These are phyloP conservation scores for Zygosaccharomyces sapae DNA, from an alignment of 1,139 yeast genomes.

Conservation along the genomic window DNA sequence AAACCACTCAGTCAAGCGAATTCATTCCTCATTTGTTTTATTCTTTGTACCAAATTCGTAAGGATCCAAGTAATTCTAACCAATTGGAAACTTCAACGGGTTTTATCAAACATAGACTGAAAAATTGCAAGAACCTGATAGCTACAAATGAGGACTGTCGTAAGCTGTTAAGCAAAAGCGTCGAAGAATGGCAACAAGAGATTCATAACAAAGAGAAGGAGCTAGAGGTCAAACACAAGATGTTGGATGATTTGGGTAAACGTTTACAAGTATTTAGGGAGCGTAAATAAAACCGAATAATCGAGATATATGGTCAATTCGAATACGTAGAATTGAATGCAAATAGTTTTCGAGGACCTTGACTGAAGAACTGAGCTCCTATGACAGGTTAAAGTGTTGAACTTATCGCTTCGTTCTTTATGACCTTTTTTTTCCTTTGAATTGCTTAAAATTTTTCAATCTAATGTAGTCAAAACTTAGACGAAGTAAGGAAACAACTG, in stretches of 20 bases:
- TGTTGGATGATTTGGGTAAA: constrained; percentile 11
- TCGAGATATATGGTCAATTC: background rate
- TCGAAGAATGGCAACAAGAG: constrained; percentile 30
- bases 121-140: constrained; percentile 30
- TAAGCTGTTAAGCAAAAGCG: constrained; percentile 25
- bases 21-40: constrained; percentile 36
- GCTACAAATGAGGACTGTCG: constrained; percentile 25
- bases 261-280: constrained; percentile 1
- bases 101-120: constrained; percentile 33
- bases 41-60: constrained; percentile 31
- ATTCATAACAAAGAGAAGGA: constrained; percentile 26
- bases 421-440: constrained; percentile 1
- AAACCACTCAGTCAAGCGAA: constrained; percentile 16
- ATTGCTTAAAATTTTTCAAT: background rate
- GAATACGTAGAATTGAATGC: background rate
- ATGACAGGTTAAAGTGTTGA: background rate
- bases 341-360: background rate
- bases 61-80: constrained; percentile 33
- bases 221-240: constrained; percentile 23
- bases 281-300: background rate
- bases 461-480: background rate
- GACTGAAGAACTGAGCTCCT: background rate
- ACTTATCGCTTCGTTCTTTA: background rate
- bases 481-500: too few species aligned
- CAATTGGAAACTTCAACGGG: constrained; percentile 34